Evolutionary conservation across 306 rosid genomes (phyloP), one percentile per base, ranked within the genome.

Genomic region (Cyclanthera cordifolia): DNA sequence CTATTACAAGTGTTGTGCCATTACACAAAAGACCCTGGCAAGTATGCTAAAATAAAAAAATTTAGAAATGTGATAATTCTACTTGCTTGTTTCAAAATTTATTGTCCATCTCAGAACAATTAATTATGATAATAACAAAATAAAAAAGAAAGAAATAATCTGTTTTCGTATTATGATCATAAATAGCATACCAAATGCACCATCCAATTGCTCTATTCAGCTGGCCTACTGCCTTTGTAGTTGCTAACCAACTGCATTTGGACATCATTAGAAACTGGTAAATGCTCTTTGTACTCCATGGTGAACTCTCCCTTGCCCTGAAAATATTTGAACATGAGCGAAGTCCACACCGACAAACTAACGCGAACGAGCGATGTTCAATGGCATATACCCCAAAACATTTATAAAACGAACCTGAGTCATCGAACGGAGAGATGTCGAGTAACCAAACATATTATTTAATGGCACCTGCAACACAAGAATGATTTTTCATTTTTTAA

Each of bases 261-360:
- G 72, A 93, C 99, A 34, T 93, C 99, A 53, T 83, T 74, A 72
- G 99, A 93, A 69, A 93, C 96, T 2, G 95, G 65, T 16, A 74
- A 58, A 77, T 93, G 99, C 78, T 93, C 95, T 77, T 86, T 90
- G 85, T 93, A 93, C 69, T 93, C 99, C 99, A 93, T 93, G 10
- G 99, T 93, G 84, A 93, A 93, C 72, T 93, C 99, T 10, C 99
- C 99, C 76, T 93, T 93, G 16, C 99, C 99, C 99, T 93, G 90
- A 66, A 72, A 17, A 54, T 56, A 24, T 51, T 37, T 7, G 6
- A 39, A 61, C 20, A 13, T 43, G 27, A 60, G 10, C 3, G 0
- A n/a, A 2, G 34, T 20, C 16, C 21, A 19, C 51, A 61, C 17
- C 4, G 1, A 61, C 8, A 41, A 19, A 25, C 21, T 19, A 20